A percentile compares a stretch with the other conserved stretches of the same genome.
Evolutionary conservation across 2,329 filamentous ascomycete genomes (phyloP).

Genomic region (Talaromyces marneffei): DNA sequence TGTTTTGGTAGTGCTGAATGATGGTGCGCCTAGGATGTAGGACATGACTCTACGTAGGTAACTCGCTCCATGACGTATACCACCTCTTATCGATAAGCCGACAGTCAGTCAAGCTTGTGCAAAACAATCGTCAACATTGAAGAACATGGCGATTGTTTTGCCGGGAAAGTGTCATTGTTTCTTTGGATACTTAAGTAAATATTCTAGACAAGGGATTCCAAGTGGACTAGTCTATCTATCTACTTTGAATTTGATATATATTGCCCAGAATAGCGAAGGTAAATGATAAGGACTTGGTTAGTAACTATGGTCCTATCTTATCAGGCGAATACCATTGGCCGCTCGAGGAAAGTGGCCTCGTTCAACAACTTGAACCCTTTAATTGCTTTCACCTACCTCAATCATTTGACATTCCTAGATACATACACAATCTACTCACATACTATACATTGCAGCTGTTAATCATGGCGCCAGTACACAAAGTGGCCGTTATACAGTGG

Average conservation of each 20-base stretch:
- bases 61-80: not conserved
- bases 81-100: not conserved
- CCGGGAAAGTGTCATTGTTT: too few relatives aligned
- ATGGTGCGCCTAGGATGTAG: conserved; percentile 27
- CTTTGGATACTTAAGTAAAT: too few relatives aligned
- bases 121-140: not conserved
- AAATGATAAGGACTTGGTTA: not conserved
- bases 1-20: conserved; percentile 27
- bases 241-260: not conserved
- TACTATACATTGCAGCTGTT: not conserved
- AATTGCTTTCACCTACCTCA: not conserved
- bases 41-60: conserved; percentile 15
- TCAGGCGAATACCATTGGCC: not conserved
- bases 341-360: not conserved
- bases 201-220: not conserved
- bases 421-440: not conserved
- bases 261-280: not conserved
- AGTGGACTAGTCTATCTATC: not conserved
- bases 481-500: conserved; percentile 35
- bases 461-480: conserved; percentile 27
- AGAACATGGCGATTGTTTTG: too few relatives aligned
- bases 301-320: not conserved
- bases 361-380: not conserved
- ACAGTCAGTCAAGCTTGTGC: not conserved
- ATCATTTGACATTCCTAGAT: not conserved